These are phyloP conservation scores for Calocera viscosa DNA, from an alignment of 768 basidiomycete species.

Conservation along the genomic window DNA sequence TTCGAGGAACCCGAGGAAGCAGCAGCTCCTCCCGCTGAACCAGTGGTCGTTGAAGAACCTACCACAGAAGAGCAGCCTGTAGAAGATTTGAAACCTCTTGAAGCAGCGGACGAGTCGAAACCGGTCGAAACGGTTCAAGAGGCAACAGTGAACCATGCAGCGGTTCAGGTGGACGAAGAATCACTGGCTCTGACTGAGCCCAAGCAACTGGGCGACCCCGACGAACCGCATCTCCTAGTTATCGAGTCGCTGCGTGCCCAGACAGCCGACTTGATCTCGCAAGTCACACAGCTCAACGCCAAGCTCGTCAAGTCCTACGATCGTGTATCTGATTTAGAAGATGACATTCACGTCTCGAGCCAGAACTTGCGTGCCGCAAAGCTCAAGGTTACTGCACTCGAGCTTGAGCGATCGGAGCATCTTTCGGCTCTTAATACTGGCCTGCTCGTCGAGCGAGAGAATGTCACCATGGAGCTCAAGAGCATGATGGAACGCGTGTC, in stretches of 20 bases:
- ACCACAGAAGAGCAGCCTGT: not conserved
- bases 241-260: constrained; percentile 69
- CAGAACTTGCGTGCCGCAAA: constrained; percentile 47
- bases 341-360: constrained; percentile 60
- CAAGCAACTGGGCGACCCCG: constrained; percentile 20
- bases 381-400: constrained; percentile 62
- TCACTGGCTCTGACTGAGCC: not conserved
- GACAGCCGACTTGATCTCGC: constrained; percentile 74
- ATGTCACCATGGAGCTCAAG: constrained; percentile 84
- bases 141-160: not conserved
- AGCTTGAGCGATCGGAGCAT: constrained; percentile 75
- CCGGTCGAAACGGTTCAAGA: not conserved
- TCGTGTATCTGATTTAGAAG: constrained; percentile 84
- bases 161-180: not conserved
- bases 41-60: not conserved
- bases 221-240: constrained; percentile 69
- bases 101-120: not conserved
- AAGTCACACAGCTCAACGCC: constrained; percentile 78
- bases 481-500: constrained; percentile 90
- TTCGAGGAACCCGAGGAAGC: not conserved
- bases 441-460: constrained; percentile 76
- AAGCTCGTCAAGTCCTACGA: constrained; percentile 91
- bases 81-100: not conserved
- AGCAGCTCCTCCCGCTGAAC: not conserved
- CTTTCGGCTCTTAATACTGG: constrained; percentile 84